phyloP scores from a whole-genome alignment of 2,329 filamentous ascomycete species.

The Fusarium scirpi region DNA sequence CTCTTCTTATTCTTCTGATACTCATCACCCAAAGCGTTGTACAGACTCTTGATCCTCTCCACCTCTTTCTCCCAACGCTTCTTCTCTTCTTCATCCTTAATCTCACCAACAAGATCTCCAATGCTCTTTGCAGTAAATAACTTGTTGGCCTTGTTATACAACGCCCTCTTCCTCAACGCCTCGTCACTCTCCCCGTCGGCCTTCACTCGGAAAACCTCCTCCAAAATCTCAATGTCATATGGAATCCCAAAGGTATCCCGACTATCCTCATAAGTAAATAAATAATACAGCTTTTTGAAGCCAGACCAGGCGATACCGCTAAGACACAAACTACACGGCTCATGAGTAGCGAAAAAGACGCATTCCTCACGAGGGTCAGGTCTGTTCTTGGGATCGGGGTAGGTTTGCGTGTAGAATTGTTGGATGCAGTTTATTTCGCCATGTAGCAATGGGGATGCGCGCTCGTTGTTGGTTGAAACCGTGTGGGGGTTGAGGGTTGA shows the following conservation, averaged over 20 bases:
- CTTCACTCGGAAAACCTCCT: slow-evolving; percentile 65
- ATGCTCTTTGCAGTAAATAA: slow-evolving; percentile 64
- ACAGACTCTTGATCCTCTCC: slow-evolving; percentile 61
- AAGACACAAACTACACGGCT: slow-evolving; percentile 69
- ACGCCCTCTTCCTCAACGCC: slow-evolving; percentile 53
- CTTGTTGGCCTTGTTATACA: slow-evolving; percentile 68
- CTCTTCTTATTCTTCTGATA: slow-evolving; percentile 62
- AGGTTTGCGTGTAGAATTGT: slow-evolving; percentile 61
- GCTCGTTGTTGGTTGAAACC: slow-evolving; percentile 68
- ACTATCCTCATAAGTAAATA: slow-evolving; percentile 71
- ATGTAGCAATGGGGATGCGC: slow-evolving; percentile 65
- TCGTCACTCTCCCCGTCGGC: slow-evolving; percentile 54
- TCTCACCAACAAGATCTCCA: slow-evolving; percentile 53
- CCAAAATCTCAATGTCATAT: slow-evolving; percentile 68
- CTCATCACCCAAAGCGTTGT: slow-evolving; percentile 59
- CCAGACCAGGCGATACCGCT: slow-evolving; percentile 70
- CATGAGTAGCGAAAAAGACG: slow-evolving; percentile 69
- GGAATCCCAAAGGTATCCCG: slow-evolving; percentile 67
- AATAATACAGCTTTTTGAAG: slow-evolving; percentile 67
- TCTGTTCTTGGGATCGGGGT: slow-evolving; percentile 52
- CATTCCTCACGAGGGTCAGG: slow-evolving; percentile 59
- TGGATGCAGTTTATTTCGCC: slow-evolving; percentile 73
- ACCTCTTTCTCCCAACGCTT: slow-evolving; percentile 56
- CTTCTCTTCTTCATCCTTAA: slow-evolving; percentile 53
- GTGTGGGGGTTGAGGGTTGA: slow-evolving; percentile 57